Evolutionary conservation across 2,329 filamentous ascomycete species (phyloP).

Genomic region (Aspergillus aculeatus): DNA sequence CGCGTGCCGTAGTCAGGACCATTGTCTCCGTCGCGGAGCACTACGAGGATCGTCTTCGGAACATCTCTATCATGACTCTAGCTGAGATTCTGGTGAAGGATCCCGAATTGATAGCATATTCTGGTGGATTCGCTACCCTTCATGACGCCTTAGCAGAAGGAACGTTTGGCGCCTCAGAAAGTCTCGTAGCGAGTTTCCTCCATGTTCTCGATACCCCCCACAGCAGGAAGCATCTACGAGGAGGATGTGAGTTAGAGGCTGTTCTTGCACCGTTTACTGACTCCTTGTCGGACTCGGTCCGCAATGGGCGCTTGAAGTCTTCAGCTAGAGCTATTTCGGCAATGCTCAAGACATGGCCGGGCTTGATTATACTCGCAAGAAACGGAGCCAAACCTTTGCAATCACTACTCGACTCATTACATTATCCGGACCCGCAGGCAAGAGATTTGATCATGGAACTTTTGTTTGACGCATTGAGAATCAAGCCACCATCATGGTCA

Average conservation of each 20-base stretch:
- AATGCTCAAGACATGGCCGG: slow-evolving; percentile 90
- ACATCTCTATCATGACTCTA: slow-evolving; percentile 89
- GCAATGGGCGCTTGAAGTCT: slow-evolving; percentile 70
- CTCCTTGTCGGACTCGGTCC: slow-evolving; percentile 56
- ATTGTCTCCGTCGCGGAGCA: slow-evolving; percentile 89
- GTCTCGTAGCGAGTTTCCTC: slow-evolving; percentile 80
- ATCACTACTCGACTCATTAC: slow-evolving; percentile 70
- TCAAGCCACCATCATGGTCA: slow-evolving; percentile 93
- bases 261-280: slow-evolving; percentile 93
- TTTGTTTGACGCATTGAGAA: slow-evolving; percentile 77
- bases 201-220: slow-evolving; percentile 84
- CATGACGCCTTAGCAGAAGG: slow-evolving; percentile 91
- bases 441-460: slow-evolving; percentile 83
- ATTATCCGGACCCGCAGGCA: slow-evolving; percentile 56
- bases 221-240: slow-evolving; percentile 76
- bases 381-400: slow-evolving; percentile 80
- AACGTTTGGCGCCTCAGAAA: slow-evolving; percentile 88
- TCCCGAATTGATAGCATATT: slow-evolving; percentile 74
- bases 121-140: slow-evolving; percentile 81
- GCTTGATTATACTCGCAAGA: slow-evolving; percentile 82
- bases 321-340: slow-evolving; percentile 91
- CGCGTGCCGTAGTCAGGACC: slow-evolving; percentile 80
- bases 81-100: slow-evolving; percentile 88
- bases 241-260: slow-evolving; percentile 84
- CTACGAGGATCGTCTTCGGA: slow-evolving; percentile 76